Evolutionary conservation across 768 basidiomycete species (phyloP).

Genomic region (Leccinellum albellum): DNA sequence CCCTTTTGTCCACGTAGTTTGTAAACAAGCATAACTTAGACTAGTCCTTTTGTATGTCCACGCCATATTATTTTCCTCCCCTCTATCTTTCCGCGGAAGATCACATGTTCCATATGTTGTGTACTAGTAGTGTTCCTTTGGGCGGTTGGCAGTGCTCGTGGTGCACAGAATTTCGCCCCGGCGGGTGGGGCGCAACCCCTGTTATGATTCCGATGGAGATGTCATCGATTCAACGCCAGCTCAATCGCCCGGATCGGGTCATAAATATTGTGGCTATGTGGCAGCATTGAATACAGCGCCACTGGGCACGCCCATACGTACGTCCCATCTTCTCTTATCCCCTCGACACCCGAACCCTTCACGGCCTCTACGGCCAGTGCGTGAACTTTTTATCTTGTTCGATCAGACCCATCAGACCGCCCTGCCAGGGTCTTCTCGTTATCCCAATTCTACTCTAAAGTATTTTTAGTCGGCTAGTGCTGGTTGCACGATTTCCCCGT

Average conservation of each 20-base stretch:
- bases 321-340: neutral
- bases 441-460: neutral
- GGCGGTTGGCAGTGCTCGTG: neutral
- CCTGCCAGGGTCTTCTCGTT: neutral
- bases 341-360: neutral
- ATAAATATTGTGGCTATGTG: neutral
- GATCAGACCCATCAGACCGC: neutral
- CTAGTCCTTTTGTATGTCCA: neutral
- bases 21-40: constrained; percentile 6
- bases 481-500: neutral
- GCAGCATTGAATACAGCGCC: neutral
- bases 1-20: neutral
- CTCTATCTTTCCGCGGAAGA: neutral
- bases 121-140: neutral
- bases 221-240: neutral
- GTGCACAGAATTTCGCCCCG: neutral
- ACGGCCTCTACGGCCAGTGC: neutral
- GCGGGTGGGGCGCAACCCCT: neutral
- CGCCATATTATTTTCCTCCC: neutral
- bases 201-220: neutral
- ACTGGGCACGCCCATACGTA: neutral
- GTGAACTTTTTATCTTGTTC: neutral
- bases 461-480: neutral
- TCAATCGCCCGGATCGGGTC: neutral
- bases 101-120: neutral